Base-by-base conservation (phyloP, 2,329 filamentous ascomycete genomes). In the Emericellopsis atlantica region DNA sequence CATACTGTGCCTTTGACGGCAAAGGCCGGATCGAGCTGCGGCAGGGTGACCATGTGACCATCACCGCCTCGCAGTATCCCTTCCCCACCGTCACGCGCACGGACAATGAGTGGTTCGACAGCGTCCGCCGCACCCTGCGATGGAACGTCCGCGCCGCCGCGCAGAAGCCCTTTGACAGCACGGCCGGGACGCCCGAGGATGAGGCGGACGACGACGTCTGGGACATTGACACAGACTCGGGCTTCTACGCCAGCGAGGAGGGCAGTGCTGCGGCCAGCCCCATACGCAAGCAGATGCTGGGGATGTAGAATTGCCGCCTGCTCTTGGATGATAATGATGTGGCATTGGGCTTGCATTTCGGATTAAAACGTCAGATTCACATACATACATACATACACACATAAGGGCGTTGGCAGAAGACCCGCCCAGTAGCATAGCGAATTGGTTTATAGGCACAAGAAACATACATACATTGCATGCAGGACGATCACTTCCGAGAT, bases 1-100 rank as follows among this genome's bases (percentile, higher is more conserved):
- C 92, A 1, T 95, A 95, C 69, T 95, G 90, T 57, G 87, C 88
- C 33, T 98, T 98, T 57, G 92, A 98, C 57, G 92, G 92, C 60
- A 98, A 96, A 61, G 89, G 88, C 42, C 87, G 92, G 39, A 77
- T 98, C 35, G 90, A 98, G 62, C 78, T 98, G 31, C 81, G 82
- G 46, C 86, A 90, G 54, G 92, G 92, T 41, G 92, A 98, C 62
- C 85, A 90, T 53, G 92, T 98, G 57, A 95, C 90, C 45, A 92
- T 98, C 52, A 87, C 90, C 33, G 92, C 92, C 4, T 93, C 85
- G 24, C 88, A 94, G 57, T 98, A 95, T 54, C 92, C 92, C 1
- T 96, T 98, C 66, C 92, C 92, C 3, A 96, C 92, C 1, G 90
- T 98, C 35, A 86, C 93, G 43, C 84, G 87, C 48, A 86, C 83